phyloP scores from a whole-genome alignment of 1,139 yeast species.

The Arxiozyma heterogenica region DNA sequence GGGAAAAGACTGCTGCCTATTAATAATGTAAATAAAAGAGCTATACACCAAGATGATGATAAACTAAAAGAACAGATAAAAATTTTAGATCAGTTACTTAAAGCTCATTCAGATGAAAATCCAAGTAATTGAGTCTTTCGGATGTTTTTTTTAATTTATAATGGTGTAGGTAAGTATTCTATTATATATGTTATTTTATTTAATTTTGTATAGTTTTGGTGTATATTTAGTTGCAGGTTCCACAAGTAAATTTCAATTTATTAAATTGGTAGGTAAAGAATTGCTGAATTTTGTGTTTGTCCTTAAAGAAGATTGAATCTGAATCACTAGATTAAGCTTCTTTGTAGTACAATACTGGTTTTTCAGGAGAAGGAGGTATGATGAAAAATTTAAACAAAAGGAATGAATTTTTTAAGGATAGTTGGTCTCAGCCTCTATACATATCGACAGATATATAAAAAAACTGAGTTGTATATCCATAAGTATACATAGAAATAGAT shows the following conservation, averaged over 20 bases:
- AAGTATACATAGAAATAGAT: too few relatives aligned
- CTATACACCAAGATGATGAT: conserved; percentile 29
- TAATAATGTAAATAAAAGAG: conserved; percentile 24
- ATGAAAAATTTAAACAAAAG: too few relatives aligned
- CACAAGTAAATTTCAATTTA: background rate
- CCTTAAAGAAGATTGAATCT: too few relatives aligned
- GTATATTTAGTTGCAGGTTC: background rate
- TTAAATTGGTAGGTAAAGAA: too few relatives aligned
- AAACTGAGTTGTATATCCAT: too few relatives aligned
- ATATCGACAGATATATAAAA: too few relatives aligned
- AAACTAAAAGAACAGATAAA: conserved; percentile 24
- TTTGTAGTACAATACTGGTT: too few relatives aligned
- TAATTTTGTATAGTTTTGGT: background rate
- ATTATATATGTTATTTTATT: background rate
- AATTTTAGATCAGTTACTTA: conserved; percentile 1
- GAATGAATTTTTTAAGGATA: too few relatives aligned
- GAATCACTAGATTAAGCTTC: too few relatives aligned
- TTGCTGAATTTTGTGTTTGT: too few relatives aligned
- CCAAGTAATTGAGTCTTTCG: background rate
- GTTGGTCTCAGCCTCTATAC: too few relatives aligned
- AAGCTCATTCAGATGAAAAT: background rate
- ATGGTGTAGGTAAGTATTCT: background rate
- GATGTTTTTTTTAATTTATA: background rate
- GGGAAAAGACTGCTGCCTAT: conserved; percentile 28
- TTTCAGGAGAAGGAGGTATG: too few relatives aligned